Conservation (phyloP, 2,329 filamentous ascomycete species). For the Samsoniella hepiali region DNA sequence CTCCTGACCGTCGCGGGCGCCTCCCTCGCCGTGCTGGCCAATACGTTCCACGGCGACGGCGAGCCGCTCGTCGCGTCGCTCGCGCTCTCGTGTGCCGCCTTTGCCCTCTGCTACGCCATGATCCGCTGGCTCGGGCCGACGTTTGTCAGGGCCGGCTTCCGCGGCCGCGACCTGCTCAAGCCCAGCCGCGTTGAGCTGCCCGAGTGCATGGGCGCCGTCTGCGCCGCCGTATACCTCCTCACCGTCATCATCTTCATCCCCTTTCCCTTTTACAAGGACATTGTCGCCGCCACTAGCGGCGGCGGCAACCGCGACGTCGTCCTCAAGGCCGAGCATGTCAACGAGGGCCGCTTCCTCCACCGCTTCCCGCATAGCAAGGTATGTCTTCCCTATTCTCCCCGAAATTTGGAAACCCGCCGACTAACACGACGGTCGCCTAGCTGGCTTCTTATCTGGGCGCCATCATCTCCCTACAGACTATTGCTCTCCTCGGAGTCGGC, state of each 20-base stretch:
- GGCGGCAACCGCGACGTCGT: slow-evolving; percentile 89
- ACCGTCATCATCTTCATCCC: slow-evolving; percentile 89
- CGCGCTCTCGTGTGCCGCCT: slow-evolving; percentile 81
- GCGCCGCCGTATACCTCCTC: slow-evolving; percentile 87
- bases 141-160: slow-evolving; percentile 84
- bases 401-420: neutral
- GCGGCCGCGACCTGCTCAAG: slow-evolving; percentile 84
- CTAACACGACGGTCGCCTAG: slow-evolving; percentile 40
- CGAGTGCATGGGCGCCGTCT: slow-evolving; percentile 94
- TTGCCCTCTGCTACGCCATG: slow-evolving; percentile 76
- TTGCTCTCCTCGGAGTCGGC: slow-evolving; percentile 85
- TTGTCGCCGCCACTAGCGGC: slow-evolving; percentile 89
- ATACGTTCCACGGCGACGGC: slow-evolving; percentile 80
- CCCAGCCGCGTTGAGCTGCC: slow-evolving; percentile 70
- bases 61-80: slow-evolving; percentile 86
- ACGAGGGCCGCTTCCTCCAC: slow-evolving; percentile 82
- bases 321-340: slow-evolving; percentile 66
- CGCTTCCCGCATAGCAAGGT: slow-evolving; percentile 94
- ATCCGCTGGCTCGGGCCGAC: slow-evolving; percentile 90
- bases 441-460: slow-evolving; percentile 93
- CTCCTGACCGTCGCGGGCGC: slow-evolving; percentile 63
- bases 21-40: slow-evolving; percentile 70
- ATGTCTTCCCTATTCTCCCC: neutral
- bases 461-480: slow-evolving; percentile 86
- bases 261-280: slow-evolving; percentile 97